phyloP scores from a whole-genome alignment of 495 filamentous ascomycete species.

The Annulohypoxylon stygium region DNA sequence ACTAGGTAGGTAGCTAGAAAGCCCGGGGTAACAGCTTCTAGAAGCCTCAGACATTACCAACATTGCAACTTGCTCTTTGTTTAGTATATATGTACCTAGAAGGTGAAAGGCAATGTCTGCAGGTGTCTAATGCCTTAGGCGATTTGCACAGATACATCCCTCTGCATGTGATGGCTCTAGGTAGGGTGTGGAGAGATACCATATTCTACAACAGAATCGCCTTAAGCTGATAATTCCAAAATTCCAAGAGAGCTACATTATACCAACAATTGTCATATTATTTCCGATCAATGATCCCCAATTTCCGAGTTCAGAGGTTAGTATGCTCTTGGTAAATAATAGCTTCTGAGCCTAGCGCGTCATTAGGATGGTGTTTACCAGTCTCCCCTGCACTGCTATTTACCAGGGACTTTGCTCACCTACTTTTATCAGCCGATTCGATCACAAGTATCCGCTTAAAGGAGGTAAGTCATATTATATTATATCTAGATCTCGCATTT shows the following conservation, averaged over 20 bases:
- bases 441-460: conserved; percentile 1
- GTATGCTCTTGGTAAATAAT: background rate
- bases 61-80: too few species aligned
- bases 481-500: conserved; percentile 4
- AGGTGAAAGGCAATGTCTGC: too few species aligned
- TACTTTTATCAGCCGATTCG: background rate
- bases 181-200: too few species aligned
- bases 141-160: too few species aligned
- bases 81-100: too few species aligned
- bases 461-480: background rate
- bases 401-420: background rate
- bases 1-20: too few species aligned
- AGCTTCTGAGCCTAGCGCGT: background rate
- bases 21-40: too few species aligned
- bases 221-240: background rate
- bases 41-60: too few species aligned
- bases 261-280: background rate
- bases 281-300: background rate
- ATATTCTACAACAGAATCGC: background rate
- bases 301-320: background rate
- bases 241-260: background rate
- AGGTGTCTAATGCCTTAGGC: too few species aligned
- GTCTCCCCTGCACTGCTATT: background rate
- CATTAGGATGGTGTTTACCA: background rate
- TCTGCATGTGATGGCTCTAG: background rate